A percentile compares a stretch with the other conserved stretches of the same genome.
Conservation (phyloP, 2,329 filamentous ascomycete species). For the Sclerotinia minor region DNA sequence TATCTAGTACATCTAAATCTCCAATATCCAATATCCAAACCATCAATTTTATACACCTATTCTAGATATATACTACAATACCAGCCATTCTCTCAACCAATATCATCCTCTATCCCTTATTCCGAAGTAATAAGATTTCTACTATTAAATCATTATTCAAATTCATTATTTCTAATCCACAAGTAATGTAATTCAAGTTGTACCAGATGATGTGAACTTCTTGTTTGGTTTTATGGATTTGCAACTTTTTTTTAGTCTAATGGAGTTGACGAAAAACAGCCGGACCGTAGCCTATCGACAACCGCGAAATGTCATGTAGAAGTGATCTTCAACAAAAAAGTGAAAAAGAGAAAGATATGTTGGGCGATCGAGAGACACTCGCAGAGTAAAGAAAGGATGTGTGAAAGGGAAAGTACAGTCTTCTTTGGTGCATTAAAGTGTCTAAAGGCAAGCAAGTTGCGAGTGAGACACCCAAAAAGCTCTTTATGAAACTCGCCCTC, state of each 20-base stretch:
- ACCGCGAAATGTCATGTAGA: constrained; percentile 22
- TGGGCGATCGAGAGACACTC: constrained; percentile 19
- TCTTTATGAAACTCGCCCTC: constrained; percentile 33
- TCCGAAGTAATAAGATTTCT: neutral
- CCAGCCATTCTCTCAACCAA: neutral
- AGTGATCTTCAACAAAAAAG: constrained; percentile 27
- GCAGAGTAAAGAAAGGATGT: constrained; percentile 26
- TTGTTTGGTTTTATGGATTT: constrained; percentile 34
- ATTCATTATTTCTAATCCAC: neutral
- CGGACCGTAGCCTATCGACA: constrained; percentile 27
- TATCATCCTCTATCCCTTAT: neutral
- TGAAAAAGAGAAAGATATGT: constrained; percentile 23
- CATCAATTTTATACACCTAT: too few species aligned
- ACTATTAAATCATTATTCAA: neutral
- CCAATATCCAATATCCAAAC: too few species aligned
- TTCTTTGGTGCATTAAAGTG: constrained; percentile 40
- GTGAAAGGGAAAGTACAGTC: constrained; percentile 36
- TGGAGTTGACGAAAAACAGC: constrained; percentile 29
- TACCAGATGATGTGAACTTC: neutral
- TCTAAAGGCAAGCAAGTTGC: constrained; percentile 40
- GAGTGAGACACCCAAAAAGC: constrained; percentile 39
- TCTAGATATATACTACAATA: neutral
- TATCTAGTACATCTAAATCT: too few species aligned
- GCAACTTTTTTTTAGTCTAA: constrained; percentile 40
- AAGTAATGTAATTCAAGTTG: neutral